Percentiles rank a stretch among this genome's conserved stretches.
Evolutionary conservation across 2,329 filamentous ascomycete species (phyloP).

Genomic region (Chaetothyriales sp.): DNA sequence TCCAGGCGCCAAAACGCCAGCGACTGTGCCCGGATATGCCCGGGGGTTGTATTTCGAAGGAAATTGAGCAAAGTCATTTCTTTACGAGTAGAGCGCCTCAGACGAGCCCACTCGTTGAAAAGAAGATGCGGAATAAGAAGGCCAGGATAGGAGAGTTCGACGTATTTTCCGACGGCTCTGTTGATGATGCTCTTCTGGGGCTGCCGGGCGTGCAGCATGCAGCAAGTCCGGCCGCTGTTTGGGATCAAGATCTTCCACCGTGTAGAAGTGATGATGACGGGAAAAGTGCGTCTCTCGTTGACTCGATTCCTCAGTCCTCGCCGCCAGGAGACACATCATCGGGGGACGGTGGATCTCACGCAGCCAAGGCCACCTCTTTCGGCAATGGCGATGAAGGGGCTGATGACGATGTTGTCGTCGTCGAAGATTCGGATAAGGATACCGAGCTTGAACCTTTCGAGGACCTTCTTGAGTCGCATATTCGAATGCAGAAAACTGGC

Average conservation of each 20-base stretch:
- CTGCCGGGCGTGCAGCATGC: conserved; percentile 24
- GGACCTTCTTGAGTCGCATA: conserved; percentile 25
- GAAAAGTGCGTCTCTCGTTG: background rate
- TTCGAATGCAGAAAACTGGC: conserved; percentile 24
- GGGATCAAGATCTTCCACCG: background rate
- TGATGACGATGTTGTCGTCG: background rate
- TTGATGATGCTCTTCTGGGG: conserved; percentile 37
- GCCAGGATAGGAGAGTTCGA: conserved; percentile 32
- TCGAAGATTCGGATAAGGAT: conserved; percentile 1
- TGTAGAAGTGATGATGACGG: background rate
- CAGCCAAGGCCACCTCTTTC: background rate
- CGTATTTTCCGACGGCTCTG: conserved; percentile 41
- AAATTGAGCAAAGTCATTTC: conserved; percentile 34
- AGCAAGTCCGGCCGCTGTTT: conserved; percentile 9
- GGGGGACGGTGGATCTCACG: too few species aligned
- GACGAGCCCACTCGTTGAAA: conserved; percentile 28
- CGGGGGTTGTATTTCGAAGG: conserved; percentile 13
- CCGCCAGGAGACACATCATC: background rate
- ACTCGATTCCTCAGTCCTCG: conserved; percentile 15
- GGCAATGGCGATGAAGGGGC: background rate
- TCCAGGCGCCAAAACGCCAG: conserved; percentile 37
- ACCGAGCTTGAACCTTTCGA: conserved; percentile 19
- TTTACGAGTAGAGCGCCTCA: conserved; percentile 26
- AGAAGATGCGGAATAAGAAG: conserved; percentile 26
- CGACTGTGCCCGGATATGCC: conserved; percentile 37